Conservation (phyloP, 2,329 filamentous ascomycete species). For the Trichoderma koningii region DNA sequence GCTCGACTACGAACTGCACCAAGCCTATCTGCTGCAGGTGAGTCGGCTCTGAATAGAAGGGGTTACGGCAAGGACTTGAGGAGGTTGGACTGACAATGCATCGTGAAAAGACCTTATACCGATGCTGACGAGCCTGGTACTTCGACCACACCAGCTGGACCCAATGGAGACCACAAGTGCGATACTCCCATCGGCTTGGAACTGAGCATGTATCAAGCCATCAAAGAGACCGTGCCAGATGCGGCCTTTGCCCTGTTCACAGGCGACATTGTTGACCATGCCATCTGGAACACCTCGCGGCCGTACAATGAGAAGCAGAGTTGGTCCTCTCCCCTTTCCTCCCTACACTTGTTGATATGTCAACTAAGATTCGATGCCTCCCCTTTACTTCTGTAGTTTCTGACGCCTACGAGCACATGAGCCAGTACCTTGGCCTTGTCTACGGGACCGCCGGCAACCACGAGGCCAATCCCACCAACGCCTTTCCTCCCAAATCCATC, state of each 20-base stretch:
- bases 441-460: conserved; percentile 61
- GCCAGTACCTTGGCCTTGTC: conserved; percentile 45
- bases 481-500: conserved; percentile 48
- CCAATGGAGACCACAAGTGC: conserved; percentile 56
- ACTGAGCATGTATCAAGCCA: conserved; percentile 57
- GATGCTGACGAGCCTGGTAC: conserved; percentile 50
- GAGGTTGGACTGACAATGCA: conserved; percentile 10
- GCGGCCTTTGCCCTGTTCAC: conserved; percentile 60
- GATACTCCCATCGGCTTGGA: conserved; percentile 55
- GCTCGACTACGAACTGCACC: conserved; percentile 56
- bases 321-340: conserved; percentile 27
- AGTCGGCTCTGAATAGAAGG: conserved; percentile 22
- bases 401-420: conserved; percentile 52
- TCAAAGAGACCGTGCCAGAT: conserved; percentile 49
- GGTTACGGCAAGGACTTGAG: not conserved
- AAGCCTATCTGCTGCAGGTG: conserved; percentile 62
- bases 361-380: not conserved
- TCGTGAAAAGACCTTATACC: conserved; percentile 46
- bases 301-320: conserved; percentile 39
- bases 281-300: conserved; percentile 49
- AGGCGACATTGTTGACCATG: conserved; percentile 59
- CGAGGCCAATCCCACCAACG: conserved; percentile 56
- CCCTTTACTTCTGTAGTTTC: conserved; percentile 39
- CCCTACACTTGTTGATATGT: not conserved
- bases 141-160: conserved; percentile 52